Conservation (phyloP, 2,329 filamentous ascomycete species). For the Epichloe typhina region DNA sequence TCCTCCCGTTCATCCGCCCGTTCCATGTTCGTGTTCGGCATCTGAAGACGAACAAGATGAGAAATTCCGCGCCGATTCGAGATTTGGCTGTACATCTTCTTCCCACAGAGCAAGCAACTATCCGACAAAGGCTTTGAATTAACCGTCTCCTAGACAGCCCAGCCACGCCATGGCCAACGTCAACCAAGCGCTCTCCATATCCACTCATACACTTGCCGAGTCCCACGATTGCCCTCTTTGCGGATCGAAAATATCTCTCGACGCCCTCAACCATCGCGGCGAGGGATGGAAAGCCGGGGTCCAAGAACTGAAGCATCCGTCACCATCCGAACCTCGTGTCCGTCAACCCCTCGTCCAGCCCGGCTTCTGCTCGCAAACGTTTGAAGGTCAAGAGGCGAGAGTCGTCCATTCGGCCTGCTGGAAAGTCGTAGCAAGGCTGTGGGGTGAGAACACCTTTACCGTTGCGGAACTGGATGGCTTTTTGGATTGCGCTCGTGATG, state of each 20-base stretch:
- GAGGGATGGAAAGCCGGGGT: conserved; percentile 6
- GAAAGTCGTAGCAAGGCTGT: conserved; percentile 4
- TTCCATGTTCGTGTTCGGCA: no score
- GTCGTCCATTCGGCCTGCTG: conserved; percentile 7
- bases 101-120: no score
- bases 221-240: conserved; percentile 4
- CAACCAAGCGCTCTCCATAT: neutral
- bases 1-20: no score
- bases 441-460: conserved; percentile 2
- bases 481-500: conserved; percentile 5
- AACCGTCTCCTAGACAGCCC: neutral
- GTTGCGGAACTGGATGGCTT: conserved; percentile 6
- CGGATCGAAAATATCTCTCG: conserved; percentile 4
- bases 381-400: conserved; percentile 1
- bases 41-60: no score
- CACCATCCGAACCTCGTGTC: neutral
- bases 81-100: no score
- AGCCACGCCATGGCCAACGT: neutral
- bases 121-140: neutral
- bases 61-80: no score
- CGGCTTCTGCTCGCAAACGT: neutral
- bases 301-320: conserved; percentile 2
- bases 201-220: neutral
- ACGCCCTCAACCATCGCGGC: neutral
- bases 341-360: conserved; percentile 3